Base-by-base conservation (phyloP, 2,329 filamentous ascomycete species). In the Sporothrix pallida region DNA sequence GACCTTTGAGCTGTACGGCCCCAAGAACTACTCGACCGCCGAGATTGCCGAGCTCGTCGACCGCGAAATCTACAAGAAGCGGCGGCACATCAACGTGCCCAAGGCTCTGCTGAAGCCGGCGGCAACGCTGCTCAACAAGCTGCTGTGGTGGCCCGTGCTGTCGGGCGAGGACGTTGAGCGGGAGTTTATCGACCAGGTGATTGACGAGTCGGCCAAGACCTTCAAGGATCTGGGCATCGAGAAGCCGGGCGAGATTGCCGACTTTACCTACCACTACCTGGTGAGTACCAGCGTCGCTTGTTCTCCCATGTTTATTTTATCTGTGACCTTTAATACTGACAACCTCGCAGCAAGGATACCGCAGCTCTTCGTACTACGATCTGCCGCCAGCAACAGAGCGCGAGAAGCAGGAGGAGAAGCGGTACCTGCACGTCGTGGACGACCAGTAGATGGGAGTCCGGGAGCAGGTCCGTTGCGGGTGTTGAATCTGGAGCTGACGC, bases 1-100 rank as follows among this genome's bases (percentile, higher is more conserved):
- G 84, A 99, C 95, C 0, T 99, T 88, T 79, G 96, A 99, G 85
- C 91, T 99, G 17, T 97, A 94, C 83, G 96, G 96, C 2, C 95
- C 96, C 63, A 96, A 92, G 83, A 89, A 97, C 80, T 98, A 98
- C 87, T 94, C 91, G 76, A 94, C 94, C 80, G 90, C 89, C 50
- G 92, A 98, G 83, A 94, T 99, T 77, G 91, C 93, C 68, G 89
- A 92, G 79, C 83, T 98, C 77, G 95, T 98, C 70, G 94, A 98
- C 85, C 90, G 89, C 77, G 96, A 99, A 85, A 98, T 97, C 78
- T 89, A 92, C 86, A 97, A 97, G 86, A 88, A 92, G 83, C 91
- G 95, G 79, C 89, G 93, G 77, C 95, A 98, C 83, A 88, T 99
- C 84, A 98, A 99, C 83, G 80, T 99, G 62, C 95, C 96, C 74